These are phyloP conservation scores for Ogataea wickerhamii DNA, from an alignment of 805 yeast genomes.

Conservation along the genomic window DNA sequence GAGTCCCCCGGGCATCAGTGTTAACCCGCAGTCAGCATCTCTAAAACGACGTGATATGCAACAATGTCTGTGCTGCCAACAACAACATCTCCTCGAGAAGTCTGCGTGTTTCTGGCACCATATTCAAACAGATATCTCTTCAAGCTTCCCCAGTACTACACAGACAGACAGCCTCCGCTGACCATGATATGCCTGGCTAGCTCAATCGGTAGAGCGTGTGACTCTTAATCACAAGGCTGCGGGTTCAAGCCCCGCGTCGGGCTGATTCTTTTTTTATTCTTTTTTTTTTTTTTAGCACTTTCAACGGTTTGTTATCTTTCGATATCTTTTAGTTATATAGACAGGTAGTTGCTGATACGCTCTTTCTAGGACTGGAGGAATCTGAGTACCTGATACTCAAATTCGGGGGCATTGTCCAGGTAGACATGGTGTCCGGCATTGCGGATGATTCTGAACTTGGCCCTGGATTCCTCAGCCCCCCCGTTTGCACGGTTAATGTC, in stretches of 20 bases:
- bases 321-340: neutral
- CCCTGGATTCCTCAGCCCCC: constrained; percentile 10
- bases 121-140: too few species aligned
- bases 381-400: constrained; percentile 25
- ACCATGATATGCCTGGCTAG: constrained; percentile 25
- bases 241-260: constrained; percentile 27
- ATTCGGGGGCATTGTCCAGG: constrained; percentile 43
- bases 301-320: neutral
- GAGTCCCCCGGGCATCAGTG: too few species aligned
- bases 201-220: constrained; percentile 29
- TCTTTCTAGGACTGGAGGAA: constrained; percentile 19
- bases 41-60: too few species aligned
- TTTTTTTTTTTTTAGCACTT: neutral
- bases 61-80: too few species aligned
- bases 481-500: constrained; percentile 27
- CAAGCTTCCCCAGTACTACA: too few species aligned
- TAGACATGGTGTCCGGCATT: constrained; percentile 56
- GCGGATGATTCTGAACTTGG: constrained; percentile 36
- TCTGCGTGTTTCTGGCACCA: too few species aligned
- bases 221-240: constrained; percentile 28
- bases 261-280: constrained; percentile 8
- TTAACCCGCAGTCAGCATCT: too few species aligned
- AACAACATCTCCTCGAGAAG: too few species aligned
- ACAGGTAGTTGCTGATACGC: too few species aligned
- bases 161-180: too few species aligned